Base-by-base conservation (phyloP, 768 basidiomycete genomes). In the Calocybe cyanea region DNA sequence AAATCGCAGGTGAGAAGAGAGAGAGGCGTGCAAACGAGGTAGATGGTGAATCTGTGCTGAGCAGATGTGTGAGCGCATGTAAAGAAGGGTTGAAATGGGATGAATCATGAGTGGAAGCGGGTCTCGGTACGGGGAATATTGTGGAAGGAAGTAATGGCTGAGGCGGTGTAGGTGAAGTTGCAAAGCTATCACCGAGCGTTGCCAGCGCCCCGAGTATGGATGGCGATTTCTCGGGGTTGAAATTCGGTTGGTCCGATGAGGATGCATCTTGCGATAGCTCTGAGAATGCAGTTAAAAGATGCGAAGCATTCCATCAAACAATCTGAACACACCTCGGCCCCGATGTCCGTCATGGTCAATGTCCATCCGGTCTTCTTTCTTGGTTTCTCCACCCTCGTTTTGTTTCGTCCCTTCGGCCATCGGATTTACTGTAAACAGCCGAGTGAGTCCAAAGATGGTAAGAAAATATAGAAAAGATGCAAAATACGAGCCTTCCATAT, bases 1-100 rank as follows among this genome's bases (percentile, higher is more conserved):
- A 64, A 48, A 40, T 69, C 66, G 36, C 64, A 64, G 53, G 73
- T 52, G 50, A 80, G 2, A 62, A 41, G 19, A 64, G 48, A 1
- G 80, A 79, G 31, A 81, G 64, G 40, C 72, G 75, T 36, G 80
- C 72, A 48, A 81, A 81, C 0, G 76, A 66, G 3, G 64, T 59
- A 0, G 78, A 69, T 1, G 77, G 77, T 0, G 78, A 79, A 2
- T 59, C 56, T 4, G 51, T 38, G 11, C 25, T 11, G 25, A 28
- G 25, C 11, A 11, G 25, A 28, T 5, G 25, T 28, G 25, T 5
- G 25, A 28, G 25, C 11, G 25, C 25, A 11, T 6, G 25, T 28
- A 28, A 6, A 11, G 25, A 28, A 6, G 11, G 25, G 11, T 28
- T n/a, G n/a, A n/a, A 11, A 28, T 28, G 5, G 25, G 11, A 11